Conservation (phyloP, 2,329 filamentous ascomycete species). For the Fusarium irregulare region DNA sequence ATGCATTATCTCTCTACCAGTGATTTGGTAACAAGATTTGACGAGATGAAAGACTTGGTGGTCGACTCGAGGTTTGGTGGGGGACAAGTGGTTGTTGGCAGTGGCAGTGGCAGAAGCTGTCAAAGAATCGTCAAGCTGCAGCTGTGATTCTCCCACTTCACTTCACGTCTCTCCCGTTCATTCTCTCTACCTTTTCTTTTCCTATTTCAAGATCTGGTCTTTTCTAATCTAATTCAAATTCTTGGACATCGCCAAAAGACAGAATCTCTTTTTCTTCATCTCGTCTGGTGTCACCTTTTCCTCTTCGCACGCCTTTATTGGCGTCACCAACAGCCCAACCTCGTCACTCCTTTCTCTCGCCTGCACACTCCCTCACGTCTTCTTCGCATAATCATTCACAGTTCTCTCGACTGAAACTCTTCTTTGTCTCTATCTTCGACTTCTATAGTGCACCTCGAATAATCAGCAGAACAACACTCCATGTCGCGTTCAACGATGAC, state of each 20-base stretch:
- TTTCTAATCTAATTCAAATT: not conserved
- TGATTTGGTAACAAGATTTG: constrained; percentile 7
- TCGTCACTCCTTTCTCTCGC: constrained; percentile 3
- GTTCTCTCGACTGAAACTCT: not conserved
- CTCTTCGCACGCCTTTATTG: constrained; percentile 7
- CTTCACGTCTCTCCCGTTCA: not conserved
- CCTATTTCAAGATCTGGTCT: not conserved
- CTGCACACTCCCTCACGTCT: not conserved
- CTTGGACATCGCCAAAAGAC: constrained; percentile 8
- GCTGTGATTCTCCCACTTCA: not conserved
- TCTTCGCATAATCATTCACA: constrained; percentile 1
- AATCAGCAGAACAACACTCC: not conserved
- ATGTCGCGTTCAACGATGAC: constrained; percentile 16
- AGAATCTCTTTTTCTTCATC: constrained; percentile 6
- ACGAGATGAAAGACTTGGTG: not conserved
- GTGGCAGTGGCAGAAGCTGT: constrained; percentile 4
- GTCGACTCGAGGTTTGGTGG: not conserved
- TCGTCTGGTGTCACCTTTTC: constrained; percentile 34
- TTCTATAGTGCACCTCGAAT: not conserved
- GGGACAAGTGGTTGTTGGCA: not conserved
- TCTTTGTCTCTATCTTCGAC: not conserved
- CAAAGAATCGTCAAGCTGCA: constrained; percentile 9
- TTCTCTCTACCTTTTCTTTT: not conserved
- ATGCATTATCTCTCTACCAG: constrained; percentile 6
- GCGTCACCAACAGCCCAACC: constrained; percentile 27